These are phyloP conservation scores for Malbranchea zuffiana DNA, from an alignment of 2,329 filamentous ascomycete genomes.

Conservation along the genomic window DNA sequence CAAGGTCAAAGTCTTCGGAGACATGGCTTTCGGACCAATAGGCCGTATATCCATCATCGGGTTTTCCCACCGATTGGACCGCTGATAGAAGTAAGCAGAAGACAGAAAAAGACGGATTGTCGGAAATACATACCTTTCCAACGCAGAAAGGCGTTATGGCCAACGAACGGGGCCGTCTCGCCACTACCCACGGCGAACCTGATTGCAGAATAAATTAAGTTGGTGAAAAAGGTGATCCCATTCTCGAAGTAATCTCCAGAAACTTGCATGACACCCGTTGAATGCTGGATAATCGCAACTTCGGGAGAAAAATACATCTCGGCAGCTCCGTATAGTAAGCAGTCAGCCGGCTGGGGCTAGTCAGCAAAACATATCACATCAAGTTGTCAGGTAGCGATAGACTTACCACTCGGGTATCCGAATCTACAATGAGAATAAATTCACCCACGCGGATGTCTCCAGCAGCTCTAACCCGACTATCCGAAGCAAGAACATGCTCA, in stretches of 20 bases:
- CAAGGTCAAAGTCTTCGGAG: conserved; percentile 69
- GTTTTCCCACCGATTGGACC: conserved; percentile 47
- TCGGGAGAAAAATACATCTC: conserved; percentile 62
- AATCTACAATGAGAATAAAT: conserved; percentile 60
- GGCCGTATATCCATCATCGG: conserved; percentile 50
- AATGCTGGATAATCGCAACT: conserved; percentile 61
- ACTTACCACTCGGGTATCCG: conserved; percentile 50
- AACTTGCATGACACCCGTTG: conserved; percentile 67
- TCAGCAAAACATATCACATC: not conserved
- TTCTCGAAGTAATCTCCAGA: conserved; percentile 63
- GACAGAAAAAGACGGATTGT: not conserved
- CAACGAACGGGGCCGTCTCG: conserved; percentile 64
- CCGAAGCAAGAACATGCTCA: conserved; percentile 39
- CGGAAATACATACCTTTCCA: conserved; percentile 37
- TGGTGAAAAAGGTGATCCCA: conserved; percentile 67
- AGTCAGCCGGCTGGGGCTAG: conserved; percentile 44
- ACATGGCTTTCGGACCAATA: conserved; percentile 69
- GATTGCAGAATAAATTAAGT: conserved; percentile 65
- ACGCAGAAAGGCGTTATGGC: conserved; percentile 64
- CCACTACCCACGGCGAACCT: conserved; percentile 59
- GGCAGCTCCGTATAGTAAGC: conserved; percentile 55
- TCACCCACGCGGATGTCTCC: conserved; percentile 79
- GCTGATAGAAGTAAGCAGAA: conserved; percentile 28
- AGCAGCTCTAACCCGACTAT: conserved; percentile 54
- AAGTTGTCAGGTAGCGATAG: not conserved